phyloP scores from a whole-genome alignment of 208 protist species.

The Leishmania aethiopica region DNA sequence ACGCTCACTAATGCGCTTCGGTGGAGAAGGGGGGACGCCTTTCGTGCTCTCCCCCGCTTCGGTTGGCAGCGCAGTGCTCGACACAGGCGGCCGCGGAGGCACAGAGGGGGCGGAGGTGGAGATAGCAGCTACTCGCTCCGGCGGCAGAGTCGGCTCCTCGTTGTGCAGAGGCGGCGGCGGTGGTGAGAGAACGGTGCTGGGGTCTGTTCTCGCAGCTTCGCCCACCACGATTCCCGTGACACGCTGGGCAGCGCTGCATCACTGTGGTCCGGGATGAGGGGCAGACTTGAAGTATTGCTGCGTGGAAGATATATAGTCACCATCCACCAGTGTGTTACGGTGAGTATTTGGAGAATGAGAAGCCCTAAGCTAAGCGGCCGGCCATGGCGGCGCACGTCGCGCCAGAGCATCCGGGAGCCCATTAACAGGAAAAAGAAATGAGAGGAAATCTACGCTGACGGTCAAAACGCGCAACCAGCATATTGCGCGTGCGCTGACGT shows the following conservation, averaged over 20 bases:
- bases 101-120: slow-evolving; percentile 23
- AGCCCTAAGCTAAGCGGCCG: background rate
- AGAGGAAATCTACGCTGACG: too few species aligned
- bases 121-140: slow-evolving; percentile 13
- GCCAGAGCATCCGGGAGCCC: background rate
- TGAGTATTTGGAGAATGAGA: slow-evolving; percentile 12
- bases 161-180: slow-evolving; percentile 37
- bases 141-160: slow-evolving; percentile 29
- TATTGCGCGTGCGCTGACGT: background rate
- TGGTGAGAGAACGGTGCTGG: background rate
- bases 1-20: background rate
- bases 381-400: background rate
- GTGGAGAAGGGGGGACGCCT: background rate
- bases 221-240: slow-evolving; percentile 2
- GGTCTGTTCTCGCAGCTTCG: background rate
- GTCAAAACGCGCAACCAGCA: background rate
- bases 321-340: slow-evolving; percentile 14
- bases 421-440: background rate
- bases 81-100: background rate
- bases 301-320: slow-evolving; percentile 5
- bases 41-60: background rate
- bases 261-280: background rate
- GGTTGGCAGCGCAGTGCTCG: background rate
- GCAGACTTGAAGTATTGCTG: background rate
- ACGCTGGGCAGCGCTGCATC: background rate